Percentiles rank a stretch among this genome's conserved stretches.
Conservation (phyloP, 164 flowering plant genomes). For the Vitis rotundifolia region DNA sequence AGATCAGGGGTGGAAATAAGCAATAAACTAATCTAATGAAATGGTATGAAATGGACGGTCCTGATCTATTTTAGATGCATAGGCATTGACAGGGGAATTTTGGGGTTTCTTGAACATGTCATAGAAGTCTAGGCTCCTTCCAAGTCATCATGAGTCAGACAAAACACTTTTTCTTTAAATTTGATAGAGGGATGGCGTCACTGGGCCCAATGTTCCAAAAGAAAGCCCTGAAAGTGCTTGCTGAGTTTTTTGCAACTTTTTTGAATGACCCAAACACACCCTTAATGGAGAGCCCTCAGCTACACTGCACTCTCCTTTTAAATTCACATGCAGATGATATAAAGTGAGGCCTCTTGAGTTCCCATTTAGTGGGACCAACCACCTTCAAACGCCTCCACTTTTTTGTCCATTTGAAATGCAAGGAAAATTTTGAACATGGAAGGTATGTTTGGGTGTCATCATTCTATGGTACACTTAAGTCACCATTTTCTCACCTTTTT, state of each 20-base stretch:
- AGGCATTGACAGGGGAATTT: neutral
- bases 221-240: conserved; percentile 22
- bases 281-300: neutral
- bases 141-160: conserved; percentile 60
- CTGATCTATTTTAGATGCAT: too few relatives aligned
- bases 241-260: neutral
- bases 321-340: conserved; percentile 11
- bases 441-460: too few relatives aligned
- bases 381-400: neutral
- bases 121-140: conserved; percentile 21
- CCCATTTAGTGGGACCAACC: conserved; percentile 14
- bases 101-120: conserved; percentile 23
- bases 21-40: too few relatives aligned
- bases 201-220: neutral
- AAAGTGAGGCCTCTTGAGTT: neutral
- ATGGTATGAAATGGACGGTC: too few relatives aligned
- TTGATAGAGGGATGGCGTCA: conserved; percentile 10
- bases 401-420: too few relatives aligned
- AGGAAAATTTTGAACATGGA: too few relatives aligned
- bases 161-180: conserved; percentile 26
- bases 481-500: too few relatives aligned
- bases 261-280: conserved; percentile 9
- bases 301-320: neutral
- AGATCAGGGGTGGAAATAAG: too few relatives aligned
- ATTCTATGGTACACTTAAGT: too few relatives aligned